Evolutionary conservation across 2,329 filamentous ascomycete species (phyloP).

Genomic region (Fusarium acutatum): DNA sequence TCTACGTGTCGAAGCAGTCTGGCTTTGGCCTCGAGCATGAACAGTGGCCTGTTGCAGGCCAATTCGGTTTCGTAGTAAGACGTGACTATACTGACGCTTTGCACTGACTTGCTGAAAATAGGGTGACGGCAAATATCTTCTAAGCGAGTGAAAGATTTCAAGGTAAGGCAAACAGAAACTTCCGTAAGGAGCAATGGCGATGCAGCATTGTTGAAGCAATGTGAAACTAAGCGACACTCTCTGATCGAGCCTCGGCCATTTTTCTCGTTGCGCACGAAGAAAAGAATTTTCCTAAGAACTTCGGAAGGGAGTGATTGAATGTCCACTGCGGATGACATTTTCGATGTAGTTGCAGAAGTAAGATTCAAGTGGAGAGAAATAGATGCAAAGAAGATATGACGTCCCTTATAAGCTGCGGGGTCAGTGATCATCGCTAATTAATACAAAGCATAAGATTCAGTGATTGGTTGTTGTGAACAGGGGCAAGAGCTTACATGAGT

Average conservation of each 20-base stretch:
- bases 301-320: not conserved
- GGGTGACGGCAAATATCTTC: not conserved
- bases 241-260: not conserved
- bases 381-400: not conserved
- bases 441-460: not conserved
- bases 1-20: not conserved
- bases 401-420: not conserved
- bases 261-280: not conserved
- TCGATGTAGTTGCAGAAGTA: too few species aligned
- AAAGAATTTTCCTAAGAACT: not conserved
- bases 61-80: not conserved
- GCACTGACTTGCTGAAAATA: not conserved
- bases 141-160: not conserved
- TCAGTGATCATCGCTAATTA: fast-evolving
- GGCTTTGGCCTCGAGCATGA: not conserved
- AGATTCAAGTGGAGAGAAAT: not conserved
- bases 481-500: not conserved
- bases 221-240: not conserved
- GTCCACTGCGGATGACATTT: not conserved
- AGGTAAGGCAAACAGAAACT: not conserved
- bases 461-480: not conserved
- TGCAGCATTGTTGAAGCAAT: not conserved
- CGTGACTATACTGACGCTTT: not conserved
- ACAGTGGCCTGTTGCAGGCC: not conserved
- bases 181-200: not conserved